These are phyloP conservation scores for Chlamydomonas reinhardtii DNA, from an alignment of 163 green algal genomes.

Conservation along the genomic window DNA sequence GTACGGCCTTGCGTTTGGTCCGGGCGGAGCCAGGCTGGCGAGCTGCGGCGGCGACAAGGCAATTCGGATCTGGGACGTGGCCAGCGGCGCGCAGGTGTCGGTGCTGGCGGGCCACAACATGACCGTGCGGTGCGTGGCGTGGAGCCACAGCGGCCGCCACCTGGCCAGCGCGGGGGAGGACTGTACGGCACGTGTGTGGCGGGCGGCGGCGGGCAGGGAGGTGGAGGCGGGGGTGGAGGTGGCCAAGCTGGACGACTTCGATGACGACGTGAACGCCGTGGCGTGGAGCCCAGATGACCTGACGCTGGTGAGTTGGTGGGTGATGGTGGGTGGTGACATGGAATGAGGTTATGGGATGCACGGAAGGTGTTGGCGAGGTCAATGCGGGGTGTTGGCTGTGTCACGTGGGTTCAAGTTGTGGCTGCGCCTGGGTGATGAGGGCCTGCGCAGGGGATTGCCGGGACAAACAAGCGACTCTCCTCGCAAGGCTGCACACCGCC, in stretches of 20 bases:
- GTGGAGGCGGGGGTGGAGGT: background rate
- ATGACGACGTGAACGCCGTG: background rate
- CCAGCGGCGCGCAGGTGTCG: background rate
- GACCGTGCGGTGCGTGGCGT: background rate
- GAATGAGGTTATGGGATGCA: too few relatives aligned
- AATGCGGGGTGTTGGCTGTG: too few relatives aligned
- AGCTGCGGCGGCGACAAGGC: background rate
- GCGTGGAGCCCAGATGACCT: background rate
- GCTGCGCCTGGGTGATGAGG: too few relatives aligned
- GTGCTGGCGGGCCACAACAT: slow-evolving; percentile 4
- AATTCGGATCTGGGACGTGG: slow-evolving; percentile 10
- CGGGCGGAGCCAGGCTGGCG: background rate
- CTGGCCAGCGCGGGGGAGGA: too few relatives aligned
- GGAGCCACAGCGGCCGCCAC: too few relatives aligned
- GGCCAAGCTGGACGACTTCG: background rate
- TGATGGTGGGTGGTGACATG: background rate
- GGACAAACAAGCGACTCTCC: too few relatives aligned
- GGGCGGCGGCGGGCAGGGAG: too few relatives aligned
- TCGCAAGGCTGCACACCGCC: too few relatives aligned
- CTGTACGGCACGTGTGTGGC: too few relatives aligned
- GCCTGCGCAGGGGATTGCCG: too few relatives aligned
- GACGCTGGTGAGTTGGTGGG: background rate
- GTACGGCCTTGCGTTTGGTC: slow-evolving; percentile 64
- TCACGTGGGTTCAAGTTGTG: too few relatives aligned
- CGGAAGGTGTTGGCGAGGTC: too few relatives aligned